phyloP scores from a whole-genome alignment of 2,329 filamentous ascomycete genomes.

The Clarireedia paspali region DNA sequence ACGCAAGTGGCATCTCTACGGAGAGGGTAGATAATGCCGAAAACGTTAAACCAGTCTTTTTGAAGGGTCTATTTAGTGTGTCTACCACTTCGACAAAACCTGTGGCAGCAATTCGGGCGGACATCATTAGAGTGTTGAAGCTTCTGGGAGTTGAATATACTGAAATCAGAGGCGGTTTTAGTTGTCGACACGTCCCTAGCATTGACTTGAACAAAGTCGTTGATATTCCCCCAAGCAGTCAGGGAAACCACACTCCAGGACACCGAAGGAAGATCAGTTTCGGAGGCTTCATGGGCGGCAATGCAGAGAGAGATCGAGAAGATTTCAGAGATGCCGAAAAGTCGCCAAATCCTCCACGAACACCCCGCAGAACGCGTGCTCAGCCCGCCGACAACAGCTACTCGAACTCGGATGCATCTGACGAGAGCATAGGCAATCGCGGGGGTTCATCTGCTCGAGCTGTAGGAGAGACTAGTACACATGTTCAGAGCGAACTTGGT shows the following conservation, averaged over 20 bases:
- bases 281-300: constrained; percentile 53
- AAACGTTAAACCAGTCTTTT: constrained; percentile 84
- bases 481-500: constrained; percentile 83
- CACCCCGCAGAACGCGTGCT: constrained; percentile 31
- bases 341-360: constrained; percentile 41
- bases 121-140: constrained; percentile 83
- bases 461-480: constrained; percentile 82
- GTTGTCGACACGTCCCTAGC: constrained; percentile 79
- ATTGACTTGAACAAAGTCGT: constrained; percentile 74
- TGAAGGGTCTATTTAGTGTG: constrained; percentile 95
- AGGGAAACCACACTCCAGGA: constrained; percentile 39
- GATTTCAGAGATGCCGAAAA: constrained; percentile 57
- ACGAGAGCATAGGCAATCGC: constrained; percentile 60
- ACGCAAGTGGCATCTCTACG: constrained; percentile 51
- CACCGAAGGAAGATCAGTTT: constrained; percentile 81
- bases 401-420: constrained; percentile 79
- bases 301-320: constrained; percentile 57
- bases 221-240: constrained; percentile 51
- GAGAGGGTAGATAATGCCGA: constrained; percentile 62
- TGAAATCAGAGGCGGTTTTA: constrained; percentile 91
- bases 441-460: constrained; percentile 48
- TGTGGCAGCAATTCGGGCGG: constrained; percentile 73
- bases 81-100: constrained; percentile 93
- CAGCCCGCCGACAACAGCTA: constrained; percentile 59
- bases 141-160: constrained; percentile 84